Base-by-base conservation (phyloP, 257 asterid genomes). In the Avicennia marina region DNA sequence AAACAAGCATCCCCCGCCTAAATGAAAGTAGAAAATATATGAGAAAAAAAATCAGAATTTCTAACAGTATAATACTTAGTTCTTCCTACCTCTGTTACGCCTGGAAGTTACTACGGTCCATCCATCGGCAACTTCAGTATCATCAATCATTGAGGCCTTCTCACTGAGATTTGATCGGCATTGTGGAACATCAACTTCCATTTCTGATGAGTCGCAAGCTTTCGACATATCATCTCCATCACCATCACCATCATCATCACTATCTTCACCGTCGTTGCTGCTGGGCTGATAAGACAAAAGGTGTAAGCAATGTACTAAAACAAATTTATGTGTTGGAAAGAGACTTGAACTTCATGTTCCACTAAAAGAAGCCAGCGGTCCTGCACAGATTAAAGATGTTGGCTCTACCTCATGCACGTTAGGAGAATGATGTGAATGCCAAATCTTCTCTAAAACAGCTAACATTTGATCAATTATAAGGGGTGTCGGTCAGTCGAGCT, bases 81-180 rank as follows among this genome's bases (percentile, higher is more conserved):
- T 66, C 70, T 49, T 73, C 65, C 76, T 57, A 44, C 81, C 87
- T 71, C 16, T 78, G 47, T 62, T 56, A 56, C 78, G 81, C 50
- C 54, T 84, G 7, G 77, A 27, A 33, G 68, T 32, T 52, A 79
- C 87, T 0, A 62, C 73, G 1, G 81, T 79, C 90, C 87, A 81
- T 4, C 77, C 87, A 7, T 84, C 89, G 9, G 42, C 85, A 17
- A 47, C 77, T 56, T 62, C 71, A 46, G 41, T 41, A 22, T 44
- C 79, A 33, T 50, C 60, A 4, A 52, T 22, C 26, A 33, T 31
- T 11, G 15, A 46, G 34, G 42, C 66, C 44, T 29, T 65, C 19
- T 43, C 60, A 49, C 12, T 29, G 32, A 25, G 56, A 51, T 27
- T 70, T 26, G 68, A 16, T 13, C 60, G 59, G 2, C 62, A n/a